phyloP scores from a whole-genome alignment of 768 basidiomycete species.

The Kondoa malvinella region DNA sequence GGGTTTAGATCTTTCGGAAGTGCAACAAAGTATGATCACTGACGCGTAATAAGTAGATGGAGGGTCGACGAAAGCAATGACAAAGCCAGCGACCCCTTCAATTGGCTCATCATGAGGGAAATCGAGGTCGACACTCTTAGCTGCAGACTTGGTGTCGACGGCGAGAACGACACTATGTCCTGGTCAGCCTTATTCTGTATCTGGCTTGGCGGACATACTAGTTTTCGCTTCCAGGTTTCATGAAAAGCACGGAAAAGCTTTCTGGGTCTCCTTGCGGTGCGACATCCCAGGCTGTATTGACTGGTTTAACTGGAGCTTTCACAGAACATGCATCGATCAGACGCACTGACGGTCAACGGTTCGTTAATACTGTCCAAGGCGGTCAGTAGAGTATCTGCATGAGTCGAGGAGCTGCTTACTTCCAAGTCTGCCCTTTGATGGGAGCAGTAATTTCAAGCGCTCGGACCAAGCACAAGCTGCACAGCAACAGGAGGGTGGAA shows the following conservation, averaged over 20 bases:
- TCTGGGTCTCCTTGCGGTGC: not conserved
- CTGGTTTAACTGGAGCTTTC: not conserved
- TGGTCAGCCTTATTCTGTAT: not conserved
- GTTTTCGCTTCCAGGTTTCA: not conserved
- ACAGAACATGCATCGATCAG: not conserved
- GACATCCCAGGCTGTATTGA: not conserved
- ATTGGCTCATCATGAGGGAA: not conserved
- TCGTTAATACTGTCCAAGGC: not conserved
- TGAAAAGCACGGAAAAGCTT: not conserved
- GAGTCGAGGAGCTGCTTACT: not conserved
- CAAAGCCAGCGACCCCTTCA: not conserved
- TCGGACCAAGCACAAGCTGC: not conserved
- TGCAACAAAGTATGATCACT: not conserved
- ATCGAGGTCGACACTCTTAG: not conserved
- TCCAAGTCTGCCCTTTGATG: not conserved
- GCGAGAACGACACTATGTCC: not conserved
- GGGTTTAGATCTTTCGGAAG: not conserved
- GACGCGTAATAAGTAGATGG: not conserved
- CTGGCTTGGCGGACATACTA: not conserved
- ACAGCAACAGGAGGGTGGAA: not conserved
- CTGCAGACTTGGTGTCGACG: not conserved
- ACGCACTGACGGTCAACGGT: not conserved
- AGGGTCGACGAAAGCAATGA: not conserved
- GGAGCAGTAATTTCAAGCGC: not conserved
- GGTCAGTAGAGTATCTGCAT: not conserved